phyloP scores from a whole-genome alignment of 768 basidiomycete genomes.

The Naganishia onofrii region DNA sequence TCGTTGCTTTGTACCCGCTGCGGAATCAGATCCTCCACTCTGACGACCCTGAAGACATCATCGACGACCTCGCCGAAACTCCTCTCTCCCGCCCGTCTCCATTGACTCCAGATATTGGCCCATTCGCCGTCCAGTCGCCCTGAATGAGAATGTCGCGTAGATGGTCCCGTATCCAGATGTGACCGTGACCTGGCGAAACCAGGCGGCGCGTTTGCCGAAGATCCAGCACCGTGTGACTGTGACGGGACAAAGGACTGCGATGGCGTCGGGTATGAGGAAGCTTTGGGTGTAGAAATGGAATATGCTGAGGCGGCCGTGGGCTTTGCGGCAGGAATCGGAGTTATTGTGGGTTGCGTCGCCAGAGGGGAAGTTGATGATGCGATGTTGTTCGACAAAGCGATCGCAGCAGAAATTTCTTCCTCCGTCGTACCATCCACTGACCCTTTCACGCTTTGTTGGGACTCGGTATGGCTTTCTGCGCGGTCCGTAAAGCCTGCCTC shows the following conservation, averaged over 20 bases:
- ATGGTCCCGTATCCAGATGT: constrained; percentile 15
- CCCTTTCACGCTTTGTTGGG: background rate
- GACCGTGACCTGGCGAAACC: constrained; percentile 18
- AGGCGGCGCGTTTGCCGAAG: constrained; percentile 5
- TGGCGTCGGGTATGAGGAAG: constrained; percentile 32
- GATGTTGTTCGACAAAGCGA: background rate
- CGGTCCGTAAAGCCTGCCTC: background rate
- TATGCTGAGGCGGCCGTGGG: constrained; percentile 7
- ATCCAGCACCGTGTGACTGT: constrained; percentile 13
- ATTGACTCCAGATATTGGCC: constrained; percentile 13
- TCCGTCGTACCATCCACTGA: background rate
- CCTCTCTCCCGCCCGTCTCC: constrained; percentile 25
- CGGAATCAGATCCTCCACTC: constrained; percentile 12
- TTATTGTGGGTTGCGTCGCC: background rate
- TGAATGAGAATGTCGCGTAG: constrained; percentile 3
- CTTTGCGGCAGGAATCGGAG: constrained; percentile 4
- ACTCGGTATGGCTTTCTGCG: background rate
- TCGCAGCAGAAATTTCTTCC: background rate
- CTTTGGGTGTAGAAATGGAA: constrained; percentile 30
- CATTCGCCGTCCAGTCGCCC: constrained; percentile 16
- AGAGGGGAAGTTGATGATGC: background rate
- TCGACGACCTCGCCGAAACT: constrained; percentile 32
- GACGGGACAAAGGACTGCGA: constrained; percentile 18
- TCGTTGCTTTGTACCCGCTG: constrained; percentile 11
- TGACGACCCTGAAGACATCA: constrained; percentile 25